Conservation (phyloP, 257 asterid species). For the Gentiana straminea region DNA sequence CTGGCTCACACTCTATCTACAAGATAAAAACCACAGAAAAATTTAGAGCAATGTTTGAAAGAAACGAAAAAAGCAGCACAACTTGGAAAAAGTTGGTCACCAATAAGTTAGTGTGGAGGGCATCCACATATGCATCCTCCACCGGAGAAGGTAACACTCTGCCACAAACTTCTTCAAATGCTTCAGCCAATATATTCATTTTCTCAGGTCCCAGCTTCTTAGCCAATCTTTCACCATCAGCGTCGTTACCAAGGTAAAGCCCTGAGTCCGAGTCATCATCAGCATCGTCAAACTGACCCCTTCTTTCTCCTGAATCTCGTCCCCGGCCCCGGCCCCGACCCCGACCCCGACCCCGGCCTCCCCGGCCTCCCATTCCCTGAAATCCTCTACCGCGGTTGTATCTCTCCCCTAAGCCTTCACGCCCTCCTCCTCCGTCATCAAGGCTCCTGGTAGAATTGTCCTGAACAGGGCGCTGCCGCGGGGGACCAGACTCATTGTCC, state of each 20-base stretch:
- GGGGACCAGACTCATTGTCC: conserved; percentile 7
- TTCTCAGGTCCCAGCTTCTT: conserved; percentile 58
- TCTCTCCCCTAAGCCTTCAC: conserved; percentile 24
- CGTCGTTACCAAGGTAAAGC: conserved; percentile 38
- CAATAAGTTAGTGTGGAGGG: conserved; percentile 54
- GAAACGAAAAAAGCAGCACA: background rate
- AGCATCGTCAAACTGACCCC: conserved; percentile 18
- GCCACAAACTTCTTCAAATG: conserved; percentile 44
- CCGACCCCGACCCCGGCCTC: conserved; percentile 11
- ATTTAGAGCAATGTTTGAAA: background rate
- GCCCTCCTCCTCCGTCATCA: conserved; percentile 18
- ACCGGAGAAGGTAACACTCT: conserved; percentile 61
- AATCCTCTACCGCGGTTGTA: conserved; percentile 21
- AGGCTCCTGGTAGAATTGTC: conserved; percentile 20
- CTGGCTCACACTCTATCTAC: conserved; percentile 91
- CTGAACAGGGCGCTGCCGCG: conserved; percentile 33
- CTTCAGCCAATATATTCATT: conserved; percentile 48
- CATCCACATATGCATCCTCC: conserved; percentile 55
- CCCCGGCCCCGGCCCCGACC: conserved; percentile 18
- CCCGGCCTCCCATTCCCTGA: conserved; percentile 15
- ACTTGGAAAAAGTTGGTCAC: conserved; percentile 19
- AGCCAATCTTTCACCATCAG: conserved; percentile 52
- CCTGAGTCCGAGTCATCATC: conserved; percentile 29
- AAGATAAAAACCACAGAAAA: conserved; percentile 5
- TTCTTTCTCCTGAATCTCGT: no score